phyloP scores from a whole-genome alignment of 2,329 filamentous ascomycete species.

The Trichoderma atrobrunneum region DNA sequence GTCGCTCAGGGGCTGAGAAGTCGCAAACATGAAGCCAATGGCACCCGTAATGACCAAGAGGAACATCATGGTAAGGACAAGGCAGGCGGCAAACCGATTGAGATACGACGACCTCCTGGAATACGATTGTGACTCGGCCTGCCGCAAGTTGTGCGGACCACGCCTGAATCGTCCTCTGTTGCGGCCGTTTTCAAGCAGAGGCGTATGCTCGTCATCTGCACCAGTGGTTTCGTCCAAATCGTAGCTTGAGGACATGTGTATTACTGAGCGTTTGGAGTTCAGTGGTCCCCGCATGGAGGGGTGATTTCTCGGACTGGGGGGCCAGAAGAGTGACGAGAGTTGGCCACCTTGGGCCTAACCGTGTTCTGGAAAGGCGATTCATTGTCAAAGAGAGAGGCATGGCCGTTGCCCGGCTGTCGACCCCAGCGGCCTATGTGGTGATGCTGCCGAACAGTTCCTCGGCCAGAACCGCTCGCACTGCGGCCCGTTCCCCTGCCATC shows the following conservation, averaged over 20 bases:
- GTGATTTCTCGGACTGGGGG: slow-evolving; percentile 67
- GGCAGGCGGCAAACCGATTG: slow-evolving; percentile 77
- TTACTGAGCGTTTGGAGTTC: slow-evolving; percentile 49
- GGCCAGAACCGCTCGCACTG: slow-evolving; percentile 58
- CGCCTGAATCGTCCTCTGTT: slow-evolving; percentile 59
- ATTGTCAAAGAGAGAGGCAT: slow-evolving; percentile 71
- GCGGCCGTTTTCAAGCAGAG: slow-evolving; percentile 64
- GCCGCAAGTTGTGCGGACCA: slow-evolving; percentile 56
- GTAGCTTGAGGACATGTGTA: slow-evolving; percentile 62
- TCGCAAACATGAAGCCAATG: slow-evolving; percentile 85
- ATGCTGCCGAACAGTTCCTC: slow-evolving; percentile 70
- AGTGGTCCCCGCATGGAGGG: slow-evolving; percentile 36
- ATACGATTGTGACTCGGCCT: slow-evolving; percentile 71
- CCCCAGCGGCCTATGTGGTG: slow-evolving; percentile 73
- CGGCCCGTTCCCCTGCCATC: slow-evolving; percentile 63
- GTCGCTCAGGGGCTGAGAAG: slow-evolving; percentile 79
- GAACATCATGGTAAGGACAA: slow-evolving; percentile 79
- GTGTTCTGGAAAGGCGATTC: slow-evolving; percentile 75
- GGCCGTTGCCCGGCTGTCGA: slow-evolving; percentile 62
- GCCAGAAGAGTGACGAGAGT: slow-evolving; percentile 60
- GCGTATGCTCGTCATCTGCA: slow-evolving; percentile 85
- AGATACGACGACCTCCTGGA: slow-evolving; percentile 61
- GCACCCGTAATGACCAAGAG: slow-evolving; percentile 79
- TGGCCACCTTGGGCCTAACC: slow-evolving; percentile 59
- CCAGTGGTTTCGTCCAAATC: slow-evolving; percentile 77